Evolutionary conservation across 1,284 basidiomycete genomes (phyloP).

Genomic region (Anthracocystis walkeri): DNA sequence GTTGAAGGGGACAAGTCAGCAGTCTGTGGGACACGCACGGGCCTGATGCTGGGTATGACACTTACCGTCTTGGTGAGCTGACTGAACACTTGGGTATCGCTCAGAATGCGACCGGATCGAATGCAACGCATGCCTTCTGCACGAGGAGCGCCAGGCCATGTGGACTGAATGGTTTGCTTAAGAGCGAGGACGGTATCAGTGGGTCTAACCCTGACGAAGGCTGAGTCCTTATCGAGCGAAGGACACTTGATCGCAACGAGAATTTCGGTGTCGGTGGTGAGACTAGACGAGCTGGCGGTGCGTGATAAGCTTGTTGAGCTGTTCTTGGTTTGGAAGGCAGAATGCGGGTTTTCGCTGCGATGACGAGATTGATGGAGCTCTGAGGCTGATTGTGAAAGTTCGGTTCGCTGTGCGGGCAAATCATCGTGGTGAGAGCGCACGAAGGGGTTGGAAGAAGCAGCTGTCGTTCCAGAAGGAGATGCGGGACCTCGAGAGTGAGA

Average conservation of each 20-base stretch:
- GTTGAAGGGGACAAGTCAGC: neutral
- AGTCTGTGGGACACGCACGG: constrained; percentile 1
- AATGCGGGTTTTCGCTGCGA: neutral
- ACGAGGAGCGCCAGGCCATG: constrained; percentile 52
- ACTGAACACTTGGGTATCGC: constrained; percentile 36
- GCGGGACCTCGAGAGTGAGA: constrained; percentile 25
- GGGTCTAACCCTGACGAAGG: constrained; percentile 20
- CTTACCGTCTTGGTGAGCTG: constrained; percentile 36
- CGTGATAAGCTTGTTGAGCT: constrained; percentile 12
- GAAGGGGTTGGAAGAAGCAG: constrained; percentile 28
- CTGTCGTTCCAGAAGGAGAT: constrained; percentile 31
- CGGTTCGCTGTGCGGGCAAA: constrained; percentile 3
- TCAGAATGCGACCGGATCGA: constrained; percentile 52
- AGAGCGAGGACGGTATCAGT: constrained; percentile 33
- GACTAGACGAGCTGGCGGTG: constrained; percentile 1
- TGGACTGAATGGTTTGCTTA: constrained; percentile 48
- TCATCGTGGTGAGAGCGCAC: constrained; percentile 33
- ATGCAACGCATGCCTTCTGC: constrained; percentile 62
- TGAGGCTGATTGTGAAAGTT: neutral
- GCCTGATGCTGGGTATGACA: neutral
- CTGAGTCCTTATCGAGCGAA: constrained; percentile 46
- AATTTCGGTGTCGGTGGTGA: constrained; percentile 10
- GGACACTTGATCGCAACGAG: constrained; percentile 50
- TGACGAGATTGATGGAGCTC: neutral
- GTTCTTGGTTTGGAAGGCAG: too few relatives aligned